Evolutionary conservation across 2,329 filamentous ascomycete species (phyloP), one percentile per base, ranked within the genome.

Genomic region (Pseudocercospora pini-densiflorae): DNA sequence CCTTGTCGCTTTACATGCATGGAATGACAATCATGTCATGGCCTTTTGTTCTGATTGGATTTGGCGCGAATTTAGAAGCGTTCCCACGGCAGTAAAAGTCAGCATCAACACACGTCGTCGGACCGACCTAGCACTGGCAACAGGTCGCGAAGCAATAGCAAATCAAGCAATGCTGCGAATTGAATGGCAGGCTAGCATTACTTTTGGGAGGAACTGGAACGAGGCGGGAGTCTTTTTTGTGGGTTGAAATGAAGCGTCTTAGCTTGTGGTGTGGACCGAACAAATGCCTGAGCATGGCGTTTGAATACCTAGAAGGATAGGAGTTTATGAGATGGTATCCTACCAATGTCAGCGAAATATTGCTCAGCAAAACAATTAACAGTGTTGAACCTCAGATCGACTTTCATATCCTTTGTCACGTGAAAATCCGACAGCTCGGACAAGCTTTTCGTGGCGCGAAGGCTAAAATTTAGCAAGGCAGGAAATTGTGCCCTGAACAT

Each of bases 31-130:
- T 36, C 55, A 70, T 64, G 66, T 55, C 51, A 31, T 55, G 51
- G 68, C 59, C 66, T 66, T 66, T 68, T 63, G 57, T 71, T 71
- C 70, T 71, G 68, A 71, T 68, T 67, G 68, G 66, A 68, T 66
- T 21, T 59, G 66, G 66, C 66, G 64, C 62, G 63, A 64, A 59
- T 65, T 68, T 68, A 70, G 70, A 70, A 70, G 70, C 70, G 68
- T 60, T 64, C 59, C 45, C 68, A 69, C 64, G 61, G 68, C 67
- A 70, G 68, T 68, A 70, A 66, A 68, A 72, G 59, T 65, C 68
- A 63, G 36, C 64, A 66, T 62, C 66, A 65, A 27, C 54, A 51
- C 53, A 62, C 55, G 43, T 64, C 63, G 64, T 61, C 64, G 29
- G 59, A 62, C 43, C 58, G 43, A 36, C 59, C 63, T 49, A 33